Evolutionary conservation across 441 rosid genomes (phyloP).

Genomic region (Jatropha multifida): DNA sequence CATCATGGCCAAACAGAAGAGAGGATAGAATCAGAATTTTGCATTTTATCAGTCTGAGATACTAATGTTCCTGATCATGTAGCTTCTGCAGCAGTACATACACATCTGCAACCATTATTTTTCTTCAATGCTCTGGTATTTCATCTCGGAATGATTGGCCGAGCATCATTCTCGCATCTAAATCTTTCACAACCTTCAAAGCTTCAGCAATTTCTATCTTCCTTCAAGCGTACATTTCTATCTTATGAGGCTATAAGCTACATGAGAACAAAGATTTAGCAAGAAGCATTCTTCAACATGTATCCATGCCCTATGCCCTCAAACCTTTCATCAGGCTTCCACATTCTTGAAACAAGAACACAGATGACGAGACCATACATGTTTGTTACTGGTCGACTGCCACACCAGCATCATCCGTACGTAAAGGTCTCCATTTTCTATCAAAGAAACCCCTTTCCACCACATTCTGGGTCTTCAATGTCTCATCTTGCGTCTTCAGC

Average conservation of each 20-base stretch:
- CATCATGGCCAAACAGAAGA: no score
- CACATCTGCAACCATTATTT: neutral
- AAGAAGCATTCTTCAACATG: neutral
- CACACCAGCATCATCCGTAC: constrained; percentile 30
- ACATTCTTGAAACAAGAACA: neutral
- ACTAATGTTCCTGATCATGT: no score
- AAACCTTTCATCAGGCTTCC: neutral
- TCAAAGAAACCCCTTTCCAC: constrained; percentile 40
- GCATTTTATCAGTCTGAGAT: no score
- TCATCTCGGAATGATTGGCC: neutral
- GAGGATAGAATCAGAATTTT: no score
- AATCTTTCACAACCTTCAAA: neutral
- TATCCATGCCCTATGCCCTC: neutral
- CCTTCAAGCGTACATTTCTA: neutral
- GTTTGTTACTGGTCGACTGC: constrained; percentile 36
- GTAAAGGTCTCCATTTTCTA: constrained; percentile 82
- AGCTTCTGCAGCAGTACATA: neutral
- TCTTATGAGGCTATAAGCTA: neutral
- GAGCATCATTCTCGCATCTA: neutral
- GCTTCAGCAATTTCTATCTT: neutral
- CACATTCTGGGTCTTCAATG: constrained; percentile 32
- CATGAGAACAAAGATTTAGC: neutral
- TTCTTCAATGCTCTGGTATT: neutral
- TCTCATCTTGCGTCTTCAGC: constrained; percentile 46
- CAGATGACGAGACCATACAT: neutral